Evolutionary conservation across 2,329 filamentous ascomycete species (phyloP).

Genomic region (Shiraia sp.): DNA sequence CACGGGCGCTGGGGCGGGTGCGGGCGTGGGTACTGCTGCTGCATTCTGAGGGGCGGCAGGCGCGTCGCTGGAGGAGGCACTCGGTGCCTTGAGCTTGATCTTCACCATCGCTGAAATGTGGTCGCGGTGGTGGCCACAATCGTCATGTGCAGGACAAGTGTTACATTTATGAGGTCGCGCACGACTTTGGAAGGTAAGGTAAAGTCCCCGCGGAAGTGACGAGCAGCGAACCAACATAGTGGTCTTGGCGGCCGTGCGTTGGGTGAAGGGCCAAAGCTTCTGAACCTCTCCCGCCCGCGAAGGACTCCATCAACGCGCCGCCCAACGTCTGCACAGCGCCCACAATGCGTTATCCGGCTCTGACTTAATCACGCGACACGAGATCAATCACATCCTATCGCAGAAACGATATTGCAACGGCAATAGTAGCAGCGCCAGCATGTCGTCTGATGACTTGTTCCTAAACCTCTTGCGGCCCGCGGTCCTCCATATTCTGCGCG

Average conservation of each 20-base stretch:
- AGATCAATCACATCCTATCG: neutral
- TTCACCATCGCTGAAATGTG: conserved; percentile 26
- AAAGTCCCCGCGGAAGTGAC: conserved; percentile 6
- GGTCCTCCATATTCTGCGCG: conserved; percentile 87
- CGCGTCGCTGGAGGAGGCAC: conserved; percentile 23
- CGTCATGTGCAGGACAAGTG: too few relatives aligned
- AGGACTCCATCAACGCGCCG: conserved; percentile 4
- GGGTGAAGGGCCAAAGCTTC: conserved; percentile 27
- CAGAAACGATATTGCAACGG: conserved; percentile 20
- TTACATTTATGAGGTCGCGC: conserved; percentile 11
- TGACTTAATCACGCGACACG: conserved; percentile 17
- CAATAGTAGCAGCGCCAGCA: conserved; percentile 22
- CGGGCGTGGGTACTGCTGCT: conserved; percentile 13
- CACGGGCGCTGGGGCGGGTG: conserved; percentile 12
- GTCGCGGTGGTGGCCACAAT: conserved; percentile 12
- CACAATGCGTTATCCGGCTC: conserved; percentile 29
- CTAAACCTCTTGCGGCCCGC: conserved; percentile 83
- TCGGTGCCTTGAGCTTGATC: conserved; percentile 36
- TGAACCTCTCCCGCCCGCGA: conserved; percentile 1
- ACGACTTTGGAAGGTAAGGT: conserved; percentile 1
- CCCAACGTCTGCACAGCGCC: conserved; percentile 2
- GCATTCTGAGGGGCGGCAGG: conserved; percentile 11
- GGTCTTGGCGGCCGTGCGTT: conserved; percentile 18
- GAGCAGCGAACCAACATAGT: conserved; percentile 2
- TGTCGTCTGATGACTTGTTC: conserved; percentile 56